A percentile compares a stretch with the other conserved stretches of the same genome.
These are phyloP conservation scores for Vaccinium macrocarpon DNA, from an alignment of 148 eudicot genomes.

Conservation along the genomic window DNA sequence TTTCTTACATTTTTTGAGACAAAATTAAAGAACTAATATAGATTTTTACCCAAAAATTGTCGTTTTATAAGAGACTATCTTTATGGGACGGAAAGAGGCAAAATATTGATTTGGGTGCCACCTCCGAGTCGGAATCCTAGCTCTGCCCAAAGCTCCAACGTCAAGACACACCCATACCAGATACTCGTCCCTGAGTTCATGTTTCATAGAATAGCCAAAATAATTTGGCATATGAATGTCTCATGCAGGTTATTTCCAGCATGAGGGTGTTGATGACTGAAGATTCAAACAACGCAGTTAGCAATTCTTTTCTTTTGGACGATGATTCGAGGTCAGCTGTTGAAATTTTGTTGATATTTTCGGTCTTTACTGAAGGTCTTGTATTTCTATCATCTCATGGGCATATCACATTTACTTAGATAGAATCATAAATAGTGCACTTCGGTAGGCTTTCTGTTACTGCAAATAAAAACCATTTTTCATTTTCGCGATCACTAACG, in stretches of 20 bases:
- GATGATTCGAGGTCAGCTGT: slow-evolving; percentile 81
- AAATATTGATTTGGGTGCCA: too few species aligned
- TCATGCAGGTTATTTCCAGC: slow-evolving; percentile 74
- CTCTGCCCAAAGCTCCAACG: background rate
- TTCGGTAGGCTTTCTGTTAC: background rate
- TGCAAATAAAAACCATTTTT: background rate
- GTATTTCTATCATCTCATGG: too few species aligned
- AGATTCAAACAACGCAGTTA: slow-evolving; percentile 80
- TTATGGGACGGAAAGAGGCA: too few species aligned
- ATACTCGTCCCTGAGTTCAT: background rate
- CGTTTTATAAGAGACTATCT: too few species aligned
- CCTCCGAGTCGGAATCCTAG: too few species aligned
- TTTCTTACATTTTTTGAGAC: too few species aligned
- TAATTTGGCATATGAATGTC: slow-evolving; percentile 19
- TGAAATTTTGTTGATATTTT: background rate
- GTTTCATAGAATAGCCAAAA: slow-evolving; percentile 2
- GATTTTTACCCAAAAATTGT: too few species aligned
- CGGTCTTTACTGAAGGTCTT: background rate
- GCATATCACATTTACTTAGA: too few species aligned
- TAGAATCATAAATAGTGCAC: background rate
- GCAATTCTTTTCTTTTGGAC: slow-evolving; percentile 87
- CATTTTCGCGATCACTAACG: slow-evolving; percentile 5
- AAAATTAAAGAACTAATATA: too few species aligned
- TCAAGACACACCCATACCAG: background rate
- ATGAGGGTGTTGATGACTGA: slow-evolving; percentile 94